phyloP scores from a whole-genome alignment of 257 asterid species.

The Avicennia marina region DNA sequence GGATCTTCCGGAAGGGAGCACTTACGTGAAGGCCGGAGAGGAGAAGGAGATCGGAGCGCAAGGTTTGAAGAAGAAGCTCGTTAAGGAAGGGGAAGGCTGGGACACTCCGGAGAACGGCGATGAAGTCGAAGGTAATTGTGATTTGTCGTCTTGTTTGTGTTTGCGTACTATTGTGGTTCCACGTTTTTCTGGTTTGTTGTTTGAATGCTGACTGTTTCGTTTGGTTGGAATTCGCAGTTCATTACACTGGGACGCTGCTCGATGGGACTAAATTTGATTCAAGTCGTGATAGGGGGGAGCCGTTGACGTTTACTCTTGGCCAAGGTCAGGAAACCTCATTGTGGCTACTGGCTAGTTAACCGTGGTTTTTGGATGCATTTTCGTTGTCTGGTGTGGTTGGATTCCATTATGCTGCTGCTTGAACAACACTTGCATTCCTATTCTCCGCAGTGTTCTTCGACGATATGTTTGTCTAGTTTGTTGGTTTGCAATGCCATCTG shows the following conservation, averaged over 20 bases:
- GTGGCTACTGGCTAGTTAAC: no score
- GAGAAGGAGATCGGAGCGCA: background rate
- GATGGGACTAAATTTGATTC: conserved; percentile 62
- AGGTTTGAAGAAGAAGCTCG: background rate
- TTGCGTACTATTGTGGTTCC: no score
- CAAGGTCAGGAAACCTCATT: conserved; percentile 38
- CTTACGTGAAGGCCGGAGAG: background rate
- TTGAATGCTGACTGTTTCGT: background rate
- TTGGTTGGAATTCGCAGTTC: conserved; percentile 28
- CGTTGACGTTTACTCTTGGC: conserved; percentile 52
- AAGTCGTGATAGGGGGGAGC: conserved; percentile 46
- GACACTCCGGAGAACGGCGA: background rate
- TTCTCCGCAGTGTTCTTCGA: no score
- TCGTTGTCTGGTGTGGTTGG: no score
- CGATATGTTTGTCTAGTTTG: no score
- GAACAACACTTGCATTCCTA: no score
- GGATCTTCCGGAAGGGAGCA: background rate
- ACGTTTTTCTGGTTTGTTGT: background rate
- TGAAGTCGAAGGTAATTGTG: background rate
- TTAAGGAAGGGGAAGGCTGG: conserved; percentile 5
- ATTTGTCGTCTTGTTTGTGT: no score
- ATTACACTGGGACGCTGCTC: conserved; percentile 48
- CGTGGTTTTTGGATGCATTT: no score
- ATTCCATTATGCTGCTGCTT: no score
- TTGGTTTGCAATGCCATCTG: no score